These are phyloP conservation scores for Amphicarpaea edgeworthii DNA, from an alignment of 306 rosid genomes.

Conservation along the genomic window DNA sequence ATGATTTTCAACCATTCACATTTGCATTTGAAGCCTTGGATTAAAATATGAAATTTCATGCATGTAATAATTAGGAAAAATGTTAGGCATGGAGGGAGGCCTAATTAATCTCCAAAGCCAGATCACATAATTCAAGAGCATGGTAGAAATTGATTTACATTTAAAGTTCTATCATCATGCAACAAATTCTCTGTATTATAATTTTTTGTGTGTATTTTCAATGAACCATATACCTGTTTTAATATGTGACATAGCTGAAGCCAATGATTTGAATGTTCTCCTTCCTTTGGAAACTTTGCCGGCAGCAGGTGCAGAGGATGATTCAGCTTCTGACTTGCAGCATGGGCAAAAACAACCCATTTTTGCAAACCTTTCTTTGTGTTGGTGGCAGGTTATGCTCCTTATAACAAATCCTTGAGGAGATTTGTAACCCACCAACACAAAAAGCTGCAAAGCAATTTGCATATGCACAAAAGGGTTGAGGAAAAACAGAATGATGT, in stretches of 20 bases:
- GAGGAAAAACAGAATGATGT: neutral
- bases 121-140: neutral
- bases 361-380: constrained; percentile 17
- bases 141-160: neutral
- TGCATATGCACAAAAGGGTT: neutral
- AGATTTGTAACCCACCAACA: neutral
- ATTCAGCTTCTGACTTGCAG: constrained; percentile 26
- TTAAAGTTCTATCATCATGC: neutral
- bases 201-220: neutral
- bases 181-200: neutral
- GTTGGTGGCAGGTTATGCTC: neutral
- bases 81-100: neutral
- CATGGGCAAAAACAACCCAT: constrained; percentile 61
- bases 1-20: constrained; percentile 34
- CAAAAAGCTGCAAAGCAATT: neutral
- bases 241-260: constrained; percentile 47
- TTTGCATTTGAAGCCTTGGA: constrained; percentile 8
- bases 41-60: neutral
- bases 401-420: neutral
- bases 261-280: constrained; percentile 53
- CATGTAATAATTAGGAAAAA: neutral
- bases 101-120: constrained; percentile 12
- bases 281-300: constrained; percentile 19
- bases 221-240: constrained; percentile 56
- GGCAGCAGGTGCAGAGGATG: neutral